Evolutionary conservation across 129 eudicot species (phyloP).

Genomic region (Ambrosia artemisiifolia): DNA sequence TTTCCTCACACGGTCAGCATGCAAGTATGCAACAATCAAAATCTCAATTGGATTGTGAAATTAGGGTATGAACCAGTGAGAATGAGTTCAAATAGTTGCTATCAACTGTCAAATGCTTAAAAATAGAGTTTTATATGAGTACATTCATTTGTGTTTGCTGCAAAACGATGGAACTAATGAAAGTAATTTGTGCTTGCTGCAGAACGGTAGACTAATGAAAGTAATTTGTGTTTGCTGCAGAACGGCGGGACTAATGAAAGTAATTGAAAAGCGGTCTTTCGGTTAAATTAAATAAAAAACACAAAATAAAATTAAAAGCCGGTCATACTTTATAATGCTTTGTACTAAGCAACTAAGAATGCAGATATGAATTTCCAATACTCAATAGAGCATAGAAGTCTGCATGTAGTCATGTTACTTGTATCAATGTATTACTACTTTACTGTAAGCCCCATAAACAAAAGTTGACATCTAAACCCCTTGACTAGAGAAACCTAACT

Average conservation of each 20-base stretch:
- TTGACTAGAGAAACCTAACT: not conserved
- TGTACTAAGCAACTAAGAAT: not conserved
- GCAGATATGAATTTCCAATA: constrained; percentile 1
- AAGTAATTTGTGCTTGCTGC: not conserved
- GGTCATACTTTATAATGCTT: not conserved
- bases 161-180: not conserved
- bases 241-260: not conserved
- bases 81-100: not conserved
- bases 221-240: not conserved
- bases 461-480: constrained; percentile 12
- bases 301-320: not conserved
- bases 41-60: not conserved
- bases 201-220: not conserved
- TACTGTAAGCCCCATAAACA: too few relatives aligned
- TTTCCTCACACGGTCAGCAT: not conserved
- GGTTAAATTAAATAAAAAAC: not conserved
- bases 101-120: not conserved
- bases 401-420: not conserved
- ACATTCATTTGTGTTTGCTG: not conserved
- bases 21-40: not conserved
- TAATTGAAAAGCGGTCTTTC: not conserved
- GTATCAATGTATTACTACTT: not conserved
- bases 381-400: not conserved
- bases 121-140: not conserved
- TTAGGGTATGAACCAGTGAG: not conserved